Evolutionary conservation across 108 stramenopile species (phyloP).

Genomic region (Cyclotella sp.): DNA sequence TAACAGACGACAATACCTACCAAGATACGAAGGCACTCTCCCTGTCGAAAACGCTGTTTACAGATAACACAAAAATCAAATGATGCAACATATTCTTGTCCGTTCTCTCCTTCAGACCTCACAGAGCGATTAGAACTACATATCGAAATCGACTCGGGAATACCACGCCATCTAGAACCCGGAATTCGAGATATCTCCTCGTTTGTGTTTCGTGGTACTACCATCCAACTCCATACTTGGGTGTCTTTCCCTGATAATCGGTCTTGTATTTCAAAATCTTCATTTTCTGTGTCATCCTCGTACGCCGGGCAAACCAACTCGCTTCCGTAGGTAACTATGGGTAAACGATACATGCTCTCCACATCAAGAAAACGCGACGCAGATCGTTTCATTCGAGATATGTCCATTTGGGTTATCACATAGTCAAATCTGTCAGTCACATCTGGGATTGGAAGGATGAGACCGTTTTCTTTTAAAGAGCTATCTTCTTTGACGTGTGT

Average conservation of each 20-base stretch:
- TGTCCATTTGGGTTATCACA: conserved; percentile 81
- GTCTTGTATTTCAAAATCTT: neutral
- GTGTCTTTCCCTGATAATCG: conserved; percentile 1
- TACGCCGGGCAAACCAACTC: conserved; percentile 25
- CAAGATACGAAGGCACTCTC: conserved; percentile 81
- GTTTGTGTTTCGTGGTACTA: conserved; percentile 42
- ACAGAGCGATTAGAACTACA: conserved; percentile 23
- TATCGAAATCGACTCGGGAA: conserved; percentile 37
- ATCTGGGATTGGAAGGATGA: neutral
- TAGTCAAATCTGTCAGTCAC: conserved; percentile 65
- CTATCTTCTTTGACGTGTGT: neutral
- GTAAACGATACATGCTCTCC: conserved; percentile 63
- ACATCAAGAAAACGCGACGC: conserved; percentile 76
- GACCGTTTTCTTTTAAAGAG: neutral
- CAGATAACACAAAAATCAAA: conserved; percentile 77
- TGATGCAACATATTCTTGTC: conserved; percentile 1
- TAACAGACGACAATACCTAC: neutral
- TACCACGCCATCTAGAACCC: neutral
- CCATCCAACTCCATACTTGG: conserved; percentile 56
- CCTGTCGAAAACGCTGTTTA: conserved; percentile 71
- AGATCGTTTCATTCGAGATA: conserved; percentile 75
- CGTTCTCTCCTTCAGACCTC: neutral
- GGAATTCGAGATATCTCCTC: conserved; percentile 35
- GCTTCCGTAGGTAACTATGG: conserved; percentile 64
- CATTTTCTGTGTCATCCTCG: conserved; percentile 8